Evolutionary conservation across 805 yeast genomes (phyloP).

Genomic region (Metschnikowia corniflorae): DNA sequence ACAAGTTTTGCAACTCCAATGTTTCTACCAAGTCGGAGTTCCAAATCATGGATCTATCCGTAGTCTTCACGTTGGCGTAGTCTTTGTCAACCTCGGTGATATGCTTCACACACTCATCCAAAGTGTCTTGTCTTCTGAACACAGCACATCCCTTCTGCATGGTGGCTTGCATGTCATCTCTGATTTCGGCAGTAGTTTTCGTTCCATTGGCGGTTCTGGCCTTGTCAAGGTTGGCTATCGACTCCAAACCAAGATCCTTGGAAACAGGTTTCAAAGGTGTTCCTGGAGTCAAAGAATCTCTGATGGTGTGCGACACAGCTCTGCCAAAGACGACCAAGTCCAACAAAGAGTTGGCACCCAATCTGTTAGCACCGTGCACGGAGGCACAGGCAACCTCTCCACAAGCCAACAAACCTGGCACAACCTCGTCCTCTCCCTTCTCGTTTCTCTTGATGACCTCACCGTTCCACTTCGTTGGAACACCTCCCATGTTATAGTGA

Average conservation of each 20-base stretch:
- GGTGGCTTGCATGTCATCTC: slow-evolving; percentile 88
- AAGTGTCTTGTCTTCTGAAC: slow-evolving; percentile 87
- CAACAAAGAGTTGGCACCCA: slow-evolving; percentile 95
- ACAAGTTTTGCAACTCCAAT: slow-evolving; percentile 89
- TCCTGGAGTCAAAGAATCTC: slow-evolving; percentile 83
- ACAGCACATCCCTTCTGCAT: slow-evolving; percentile 98
- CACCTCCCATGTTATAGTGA: slow-evolving; percentile 99
- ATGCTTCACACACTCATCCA: slow-evolving; percentile 85
- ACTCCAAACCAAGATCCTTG: slow-evolving; percentile 82
- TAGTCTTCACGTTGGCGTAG: slow-evolving; percentile 73
- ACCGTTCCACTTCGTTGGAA: slow-evolving; percentile 97
- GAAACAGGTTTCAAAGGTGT: slow-evolving; percentile 79
- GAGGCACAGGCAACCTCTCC: slow-evolving; percentile 99
- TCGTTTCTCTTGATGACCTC: slow-evolving; percentile 83
- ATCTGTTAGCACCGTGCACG: slow-evolving; percentile 98
- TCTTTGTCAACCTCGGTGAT: slow-evolving; percentile 72
- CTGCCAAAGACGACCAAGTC: slow-evolving; percentile 98
- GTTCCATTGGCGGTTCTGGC: slow-evolving; percentile 84
- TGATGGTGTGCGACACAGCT: slow-evolving; percentile 92
- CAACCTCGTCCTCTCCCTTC: slow-evolving; percentile 83
- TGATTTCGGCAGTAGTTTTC: slow-evolving; percentile 78
- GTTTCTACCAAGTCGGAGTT: slow-evolving; percentile 96
- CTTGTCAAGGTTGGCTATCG: slow-evolving; percentile 86
- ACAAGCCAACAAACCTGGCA: slow-evolving; percentile 93
- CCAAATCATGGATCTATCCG: slow-evolving; percentile 98